Evolutionary conservation across 176 grass and related monocot genomes (phyloP).

Genomic region (Aegilops sharonensis): DNA sequence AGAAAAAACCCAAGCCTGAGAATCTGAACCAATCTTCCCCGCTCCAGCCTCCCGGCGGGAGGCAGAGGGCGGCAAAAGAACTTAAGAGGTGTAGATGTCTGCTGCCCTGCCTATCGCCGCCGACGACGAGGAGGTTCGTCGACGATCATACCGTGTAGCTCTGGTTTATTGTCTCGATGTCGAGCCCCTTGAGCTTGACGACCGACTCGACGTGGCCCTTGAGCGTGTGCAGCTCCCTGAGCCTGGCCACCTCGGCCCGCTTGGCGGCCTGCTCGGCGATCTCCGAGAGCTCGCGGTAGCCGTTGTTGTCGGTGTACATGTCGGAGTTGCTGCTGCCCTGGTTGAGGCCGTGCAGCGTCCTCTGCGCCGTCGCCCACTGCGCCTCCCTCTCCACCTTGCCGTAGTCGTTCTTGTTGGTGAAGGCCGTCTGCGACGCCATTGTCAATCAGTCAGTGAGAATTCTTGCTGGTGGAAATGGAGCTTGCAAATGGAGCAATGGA

Average conservation of each 20-base stretch:
- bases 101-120: neutral
- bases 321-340: conserved; percentile 28
- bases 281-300: conserved; percentile 84
- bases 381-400: conserved; percentile 85
- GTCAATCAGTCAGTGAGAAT: neutral
- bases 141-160: conserved; percentile 49
- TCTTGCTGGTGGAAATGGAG: too few species aligned
- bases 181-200: conserved; percentile 63
- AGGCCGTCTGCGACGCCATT: conserved; percentile 48
- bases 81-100: neutral
- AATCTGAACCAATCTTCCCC: too few species aligned
- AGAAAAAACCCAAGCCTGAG: too few species aligned
- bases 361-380: conserved; percentile 85
- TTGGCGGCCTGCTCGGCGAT: conserved; percentile 86
- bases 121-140: neutral
- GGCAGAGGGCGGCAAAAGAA: neutral
- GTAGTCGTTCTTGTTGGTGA: conserved; percentile 74
- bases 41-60: too few species aligned
- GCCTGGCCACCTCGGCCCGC: conserved; percentile 75
- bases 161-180: conserved; percentile 59
- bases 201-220: conserved; percentile 59
- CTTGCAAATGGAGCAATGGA: neutral
- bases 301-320: conserved; percentile 45
- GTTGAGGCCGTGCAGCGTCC: conserved; percentile 77
- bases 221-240: conserved; percentile 62